A percentile compares a stretch with the other conserved stretches of the same genome.
These are phyloP conservation scores for Wickerhamiella parazyma DNA, from an alignment of 805 yeast genomes.

Conservation along the genomic window DNA sequence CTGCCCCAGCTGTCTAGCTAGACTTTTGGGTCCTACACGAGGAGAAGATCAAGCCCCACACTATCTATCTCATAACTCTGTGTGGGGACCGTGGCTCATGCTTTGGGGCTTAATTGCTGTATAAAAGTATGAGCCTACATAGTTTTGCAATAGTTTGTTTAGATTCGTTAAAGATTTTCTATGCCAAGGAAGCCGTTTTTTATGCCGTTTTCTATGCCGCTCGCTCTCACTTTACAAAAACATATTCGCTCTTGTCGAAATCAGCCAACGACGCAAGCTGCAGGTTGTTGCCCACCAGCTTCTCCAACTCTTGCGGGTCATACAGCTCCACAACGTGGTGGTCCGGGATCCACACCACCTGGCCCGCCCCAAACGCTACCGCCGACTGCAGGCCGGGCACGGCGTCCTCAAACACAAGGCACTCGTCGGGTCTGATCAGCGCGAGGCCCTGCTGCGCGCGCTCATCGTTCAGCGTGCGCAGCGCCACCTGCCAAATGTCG, in stretches of 20 bases:
- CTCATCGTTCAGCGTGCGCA: conserved; percentile 50
- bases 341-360: conserved; percentile 74
- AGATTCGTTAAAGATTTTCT: too few species aligned
- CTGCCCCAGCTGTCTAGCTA: background rate
- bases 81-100: background rate
- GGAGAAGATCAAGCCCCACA: background rate
- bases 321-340: conserved; percentile 28
- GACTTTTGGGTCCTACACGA: background rate
- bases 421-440: conserved; percentile 56
- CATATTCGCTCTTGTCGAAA: conserved; percentile 37
- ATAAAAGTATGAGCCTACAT: background rate
- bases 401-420: conserved; percentile 90
- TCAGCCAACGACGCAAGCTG: conserved; percentile 38
- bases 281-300: conserved; percentile 41
- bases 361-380: conserved; percentile 55
- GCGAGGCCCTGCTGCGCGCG: conserved; percentile 31
- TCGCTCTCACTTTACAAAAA: too few species aligned
- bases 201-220: too few species aligned
- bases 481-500: conserved; percentile 79
- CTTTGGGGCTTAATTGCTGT: background rate
- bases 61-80: background rate
- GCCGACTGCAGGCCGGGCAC: conserved; percentile 84
- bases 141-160: background rate
- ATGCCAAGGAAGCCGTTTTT: too few species aligned
- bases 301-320: conserved; percentile 12